Evolutionary conservation across 768 basidiomycete species (phyloP).

Genomic region (Xerocomellus dryophilus): DNA sequence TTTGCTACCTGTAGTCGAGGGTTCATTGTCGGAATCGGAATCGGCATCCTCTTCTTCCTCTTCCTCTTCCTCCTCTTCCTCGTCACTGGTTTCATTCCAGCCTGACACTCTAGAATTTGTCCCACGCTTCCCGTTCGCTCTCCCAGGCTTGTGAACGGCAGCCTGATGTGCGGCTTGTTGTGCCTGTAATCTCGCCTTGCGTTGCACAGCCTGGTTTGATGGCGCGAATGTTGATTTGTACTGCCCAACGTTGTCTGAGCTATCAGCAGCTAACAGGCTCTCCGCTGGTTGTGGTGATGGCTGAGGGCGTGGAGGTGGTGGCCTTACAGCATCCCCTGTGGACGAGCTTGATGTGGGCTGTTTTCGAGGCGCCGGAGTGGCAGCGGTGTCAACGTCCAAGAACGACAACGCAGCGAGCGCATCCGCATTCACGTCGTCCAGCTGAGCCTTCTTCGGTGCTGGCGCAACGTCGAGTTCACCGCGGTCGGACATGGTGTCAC

Average conservation of each 20-base stretch:
- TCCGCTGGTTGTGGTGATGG: constrained; percentile 38
- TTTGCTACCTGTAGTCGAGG: constrained; percentile 33
- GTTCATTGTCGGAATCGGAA: constrained; percentile 60
- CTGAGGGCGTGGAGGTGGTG: constrained; percentile 27
- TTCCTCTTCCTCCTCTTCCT: constrained; percentile 78
- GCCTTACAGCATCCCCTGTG: constrained; percentile 1
- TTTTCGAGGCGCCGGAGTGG: constrained; percentile 19
- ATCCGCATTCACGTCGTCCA: constrained; percentile 59
- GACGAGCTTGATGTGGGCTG: constrained; percentile 5
- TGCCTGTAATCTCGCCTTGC: constrained; percentile 80
- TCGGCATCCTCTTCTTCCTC: constrained; percentile 70
- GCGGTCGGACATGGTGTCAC: constrained; percentile 34
- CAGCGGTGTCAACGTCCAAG: constrained; percentile 45
- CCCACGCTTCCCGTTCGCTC: constrained; percentile 41
- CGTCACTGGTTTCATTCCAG: constrained; percentile 74
- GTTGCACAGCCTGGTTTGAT: constrained; percentile 77
- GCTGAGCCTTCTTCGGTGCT: constrained; percentile 18
- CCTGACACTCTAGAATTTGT: constrained; percentile 42
- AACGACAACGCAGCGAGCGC: constrained; percentile 78
- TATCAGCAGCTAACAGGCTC: constrained; percentile 14
- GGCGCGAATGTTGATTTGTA: constrained; percentile 88
- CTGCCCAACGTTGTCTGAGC: constrained; percentile 35
- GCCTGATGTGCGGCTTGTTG: constrained; percentile 81
- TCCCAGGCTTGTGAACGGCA: constrained; percentile 71
- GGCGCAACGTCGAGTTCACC: constrained; percentile 4